Evolutionary conservation across 306 rosid genomes (phyloP), one percentile per base, ranked within the genome.

Genomic region (Citrullus amarus): DNA sequence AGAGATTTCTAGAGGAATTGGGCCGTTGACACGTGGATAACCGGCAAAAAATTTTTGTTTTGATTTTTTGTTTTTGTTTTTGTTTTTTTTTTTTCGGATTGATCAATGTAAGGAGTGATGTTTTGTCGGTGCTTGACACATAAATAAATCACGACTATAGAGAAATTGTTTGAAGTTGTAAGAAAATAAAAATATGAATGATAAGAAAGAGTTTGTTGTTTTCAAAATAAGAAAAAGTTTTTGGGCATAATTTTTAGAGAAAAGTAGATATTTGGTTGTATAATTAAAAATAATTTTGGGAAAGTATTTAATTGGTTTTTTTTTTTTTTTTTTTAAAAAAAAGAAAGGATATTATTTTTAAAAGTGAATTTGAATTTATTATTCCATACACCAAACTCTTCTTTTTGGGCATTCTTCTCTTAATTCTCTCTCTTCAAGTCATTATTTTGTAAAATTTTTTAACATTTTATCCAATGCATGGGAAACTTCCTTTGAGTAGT

Each of bases 21-120:
- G 81, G 63, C 50, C 81, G 6, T 30, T 63, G 81, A 78, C 75
- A 48, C 81, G 81, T 63, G 63, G 73, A 50, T 78, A 78, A 44
- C 77, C 77, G 13, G 44, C 44, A 10, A 4, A 0, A 48, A 9
- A 3, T 1, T 73, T 28, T 73, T 15, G 1, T 61, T 61, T 61
- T 28, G 2, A 30, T 60, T 60, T 58, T 25, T 25, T 0, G 1
- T 25, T 25, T 25, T 25, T 60, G 1, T 58, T 22, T 22, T 22
- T 22, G 0, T 22, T 22, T 22, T 60, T 11, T 13, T 16, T 36
- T 36, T 39, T 20, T 43, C 28, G 76, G 18, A 54, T 22, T 70
- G 12, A 8, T 69, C 10, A 65, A 65, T 30, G 46, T 65, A 34
- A 65, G 71, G 13, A 16, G 56, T 12, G n/a, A 15, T 25, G 41